Evolutionary conservation across 2,329 filamentous ascomycete species (phyloP), one percentile per base, ranked within the genome.

Genomic region (Xylaria multiplex): DNA sequence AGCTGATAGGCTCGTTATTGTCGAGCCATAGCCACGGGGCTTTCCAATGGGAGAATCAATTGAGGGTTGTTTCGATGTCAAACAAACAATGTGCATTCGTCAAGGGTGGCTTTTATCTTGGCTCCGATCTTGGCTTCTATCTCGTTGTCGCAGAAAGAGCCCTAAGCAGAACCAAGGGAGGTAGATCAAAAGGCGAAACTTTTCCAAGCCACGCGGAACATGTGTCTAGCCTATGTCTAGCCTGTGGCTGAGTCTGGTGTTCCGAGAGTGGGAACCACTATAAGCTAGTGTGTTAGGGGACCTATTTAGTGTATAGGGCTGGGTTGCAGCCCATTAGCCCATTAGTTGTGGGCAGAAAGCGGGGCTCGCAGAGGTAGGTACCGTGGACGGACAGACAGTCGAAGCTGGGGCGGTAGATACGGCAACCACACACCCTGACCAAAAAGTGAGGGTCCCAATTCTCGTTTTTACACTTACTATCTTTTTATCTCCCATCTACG

Each of bases 151-250:
- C 19, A 19, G 19, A 19, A 19, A 19, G 19, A 19, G 19, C 19
- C 19, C 19, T 19, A 19, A 19, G 19, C 19, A 19, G 19, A 19
- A 19, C 19, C 19, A 11, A n/a, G 14, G 14, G 24, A 52, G 30
- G 16, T 22, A 19, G 24, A 46, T 19, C 24, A 19, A 6, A 56
- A 42, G 48, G 42, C 61, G 4, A 59, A 35, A 59, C 24, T 40
- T 43, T n/a, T 55, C 59, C 56, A 54, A 68, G 66, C 66, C 63
- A 59, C 61, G 32, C 45, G 49, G 49, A 46, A 64, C 30, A 49
- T 43, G n/a, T 42, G 32, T 62, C 43, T 68, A 66, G 64, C 22
- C 30, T 42, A 50, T 24, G n/a, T 62, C 43, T 68, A 66, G 64
- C 22, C 49, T 42, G 59, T 24, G n/a, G 27, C 24, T 24, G 16